These are phyloP conservation scores for Medicago ruthenica DNA, from an alignment of 306 rosid genomes.

Conservation along the genomic window DNA sequence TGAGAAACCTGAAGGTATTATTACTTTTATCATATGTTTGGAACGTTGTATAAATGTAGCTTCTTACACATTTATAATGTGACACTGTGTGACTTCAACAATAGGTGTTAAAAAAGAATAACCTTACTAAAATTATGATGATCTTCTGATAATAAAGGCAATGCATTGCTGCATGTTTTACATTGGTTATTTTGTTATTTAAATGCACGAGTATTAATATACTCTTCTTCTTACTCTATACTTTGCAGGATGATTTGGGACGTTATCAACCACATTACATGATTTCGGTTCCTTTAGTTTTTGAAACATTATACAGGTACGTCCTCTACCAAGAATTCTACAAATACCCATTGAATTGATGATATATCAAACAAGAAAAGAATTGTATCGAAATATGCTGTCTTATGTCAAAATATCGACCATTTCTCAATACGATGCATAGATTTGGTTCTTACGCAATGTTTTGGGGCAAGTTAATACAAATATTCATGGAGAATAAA, in stretches of 20 bases:
- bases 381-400: neutral
- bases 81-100: neutral
- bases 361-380: slow-evolving; percentile 4
- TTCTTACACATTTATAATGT: slow-evolving; percentile 15
- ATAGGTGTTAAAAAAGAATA: neutral
- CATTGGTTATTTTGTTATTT: slow-evolving; percentile 22
- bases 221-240: slow-evolving; percentile 17
- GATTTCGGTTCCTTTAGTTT: slow-evolving; percentile 90
- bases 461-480: slow-evolving; percentile 21
- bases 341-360: slow-evolving; percentile 35
- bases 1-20: slow-evolving; percentile 84
- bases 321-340: neutral
- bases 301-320: slow-evolving; percentile 93
- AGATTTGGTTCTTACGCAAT: slow-evolving; percentile 6
- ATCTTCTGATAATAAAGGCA: slow-evolving; percentile 5
- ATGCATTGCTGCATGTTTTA: slow-evolving; percentile 1
- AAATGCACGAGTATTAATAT: slow-evolving; percentile 8
- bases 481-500: neutral
- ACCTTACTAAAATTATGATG: slow-evolving; percentile 5
- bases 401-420: neutral
- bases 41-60: neutral
- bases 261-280: slow-evolving; percentile 79
- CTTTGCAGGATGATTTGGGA: slow-evolving; percentile 68
- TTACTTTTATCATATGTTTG: slow-evolving; percentile 33
- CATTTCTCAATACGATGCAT: neutral